Percentiles rank a stretch among this genome's conserved stretches.
Conservation (phyloP, 2,329 filamentous ascomycete genomes). For the Talaromyces sp. region DNA sequence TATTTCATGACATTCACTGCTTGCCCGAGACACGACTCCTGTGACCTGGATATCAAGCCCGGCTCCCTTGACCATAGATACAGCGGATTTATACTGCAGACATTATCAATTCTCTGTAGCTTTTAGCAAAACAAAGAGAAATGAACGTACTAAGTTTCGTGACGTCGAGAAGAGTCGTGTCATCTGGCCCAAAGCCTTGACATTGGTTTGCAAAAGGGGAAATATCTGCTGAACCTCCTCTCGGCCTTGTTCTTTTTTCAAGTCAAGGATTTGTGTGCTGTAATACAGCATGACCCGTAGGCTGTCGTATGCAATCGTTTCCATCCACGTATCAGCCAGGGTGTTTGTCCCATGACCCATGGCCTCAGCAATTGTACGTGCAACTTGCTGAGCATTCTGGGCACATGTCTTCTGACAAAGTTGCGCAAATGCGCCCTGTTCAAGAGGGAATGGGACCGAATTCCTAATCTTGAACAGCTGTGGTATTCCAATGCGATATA, state of each 20-base stretch:
- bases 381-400: background rate
- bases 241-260: background rate
- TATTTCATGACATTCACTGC: background rate
- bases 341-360: constrained; percentile 37
- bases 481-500: constrained; percentile 44
- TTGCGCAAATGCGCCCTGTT: background rate
- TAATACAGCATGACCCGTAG: constrained; percentile 46
- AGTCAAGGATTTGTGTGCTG: constrained; percentile 25
- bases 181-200: constrained; percentile 13
- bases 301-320: constrained; percentile 44
- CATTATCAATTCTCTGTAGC: background rate
- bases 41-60: background rate
- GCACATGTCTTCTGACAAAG: background rate
- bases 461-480: constrained; percentile 41
- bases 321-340: constrained; percentile 40
- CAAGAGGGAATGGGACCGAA: constrained; percentile 15
- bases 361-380: background rate
- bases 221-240: constrained; percentile 12
- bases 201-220: constrained; percentile 11
- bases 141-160: constrained; percentile 3
- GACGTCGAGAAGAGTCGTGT: constrained; percentile 8
- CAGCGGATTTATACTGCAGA: background rate
- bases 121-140: background rate
- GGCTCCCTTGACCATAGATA: background rate
- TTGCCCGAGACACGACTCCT: background rate